Percentiles rank a stretch among this genome's conserved stretches.
phyloP scores from a whole-genome alignment of 805 yeast genomes.

The Lipomyces starkeyi region DNA sequence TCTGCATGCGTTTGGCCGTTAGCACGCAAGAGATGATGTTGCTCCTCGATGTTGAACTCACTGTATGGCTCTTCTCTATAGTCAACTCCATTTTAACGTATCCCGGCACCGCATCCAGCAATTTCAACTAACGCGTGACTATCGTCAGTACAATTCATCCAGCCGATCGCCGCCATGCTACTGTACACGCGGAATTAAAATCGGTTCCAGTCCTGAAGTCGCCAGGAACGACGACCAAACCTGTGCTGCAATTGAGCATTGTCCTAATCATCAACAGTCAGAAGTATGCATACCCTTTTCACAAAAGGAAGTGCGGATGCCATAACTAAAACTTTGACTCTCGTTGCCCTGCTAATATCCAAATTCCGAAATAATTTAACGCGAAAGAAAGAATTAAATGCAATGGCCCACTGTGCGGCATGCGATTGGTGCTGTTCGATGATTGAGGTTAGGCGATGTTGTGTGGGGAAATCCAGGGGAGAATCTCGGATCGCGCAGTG shows the following conservation, averaged over 20 bases:
- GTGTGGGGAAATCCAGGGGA: too few relatives aligned
- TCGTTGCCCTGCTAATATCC: too few relatives aligned
- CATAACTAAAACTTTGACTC: not conserved
- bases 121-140: constrained; percentile 39
- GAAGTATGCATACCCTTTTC: not conserved
- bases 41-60: constrained; percentile 28
- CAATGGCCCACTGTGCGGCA: too few relatives aligned
- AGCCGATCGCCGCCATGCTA: not conserved
- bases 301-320: constrained; percentile 17
- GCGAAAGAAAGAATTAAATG: too few relatives aligned
- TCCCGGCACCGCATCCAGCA: constrained; percentile 46
- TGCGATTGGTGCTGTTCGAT: too few relatives aligned
- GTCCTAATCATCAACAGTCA: not conserved
- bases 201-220: constrained; percentile 36
- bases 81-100: constrained; percentile 45
- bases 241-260: constrained; percentile 4
- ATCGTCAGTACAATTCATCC: not conserved
- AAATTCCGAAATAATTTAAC: too few relatives aligned
- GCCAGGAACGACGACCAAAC: constrained; percentile 35
- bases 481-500: too few relatives aligned
- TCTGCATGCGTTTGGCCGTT: constrained; percentile 37
- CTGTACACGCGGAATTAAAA: constrained; percentile 28
- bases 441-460: too few relatives aligned
- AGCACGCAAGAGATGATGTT: not conserved
- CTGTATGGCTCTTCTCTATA: constrained; percentile 48